Evolutionary conservation across 164 flowering plant genomes (phyloP).

Genomic region (Magnolia kwangsiensis): DNA sequence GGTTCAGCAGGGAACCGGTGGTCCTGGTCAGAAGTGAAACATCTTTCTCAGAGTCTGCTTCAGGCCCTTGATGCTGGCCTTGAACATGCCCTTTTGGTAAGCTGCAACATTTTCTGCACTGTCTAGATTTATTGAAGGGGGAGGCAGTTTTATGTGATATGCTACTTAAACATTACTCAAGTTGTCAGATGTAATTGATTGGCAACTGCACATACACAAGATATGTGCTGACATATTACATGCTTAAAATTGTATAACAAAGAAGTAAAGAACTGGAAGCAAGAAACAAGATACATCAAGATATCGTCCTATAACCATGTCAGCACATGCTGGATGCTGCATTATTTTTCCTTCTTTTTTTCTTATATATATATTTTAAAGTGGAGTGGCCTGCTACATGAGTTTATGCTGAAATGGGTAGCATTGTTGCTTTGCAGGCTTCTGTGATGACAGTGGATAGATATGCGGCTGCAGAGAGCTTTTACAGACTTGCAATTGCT

Average conservation of each 20-base stretch:
- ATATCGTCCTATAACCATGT: too few species aligned
- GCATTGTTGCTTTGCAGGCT: conserved; percentile 36
- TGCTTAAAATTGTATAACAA: too few species aligned
- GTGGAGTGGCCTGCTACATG: background rate
- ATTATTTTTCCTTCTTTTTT: too few species aligned
- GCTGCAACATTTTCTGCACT: background rate
- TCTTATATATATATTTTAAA: too few species aligned
- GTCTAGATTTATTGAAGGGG: background rate
- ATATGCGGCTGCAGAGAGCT: conserved; percentile 97
- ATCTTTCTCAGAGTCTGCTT: conserved; percentile 73
- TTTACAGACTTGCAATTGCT: conserved; percentile 89
- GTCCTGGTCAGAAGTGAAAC: conserved; percentile 92
- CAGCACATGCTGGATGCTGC: too few species aligned
- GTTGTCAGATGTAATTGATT: too few species aligned
- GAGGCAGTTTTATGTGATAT: too few species aligned
- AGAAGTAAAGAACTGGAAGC: too few species aligned
- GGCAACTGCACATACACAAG: too few species aligned
- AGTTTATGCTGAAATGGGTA: conserved; percentile 6
- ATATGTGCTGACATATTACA: too few species aligned
- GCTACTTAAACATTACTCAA: too few species aligned
- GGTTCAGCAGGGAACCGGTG: conserved; percentile 55
- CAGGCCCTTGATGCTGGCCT: conserved; percentile 94
- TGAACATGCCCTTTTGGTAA: conserved; percentile 92
- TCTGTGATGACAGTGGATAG: conserved; percentile 79
- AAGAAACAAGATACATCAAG: too few species aligned